phyloP scores from a whole-genome alignment of 176 grass and related monocot species.

The Zoysia japonica region DNA sequence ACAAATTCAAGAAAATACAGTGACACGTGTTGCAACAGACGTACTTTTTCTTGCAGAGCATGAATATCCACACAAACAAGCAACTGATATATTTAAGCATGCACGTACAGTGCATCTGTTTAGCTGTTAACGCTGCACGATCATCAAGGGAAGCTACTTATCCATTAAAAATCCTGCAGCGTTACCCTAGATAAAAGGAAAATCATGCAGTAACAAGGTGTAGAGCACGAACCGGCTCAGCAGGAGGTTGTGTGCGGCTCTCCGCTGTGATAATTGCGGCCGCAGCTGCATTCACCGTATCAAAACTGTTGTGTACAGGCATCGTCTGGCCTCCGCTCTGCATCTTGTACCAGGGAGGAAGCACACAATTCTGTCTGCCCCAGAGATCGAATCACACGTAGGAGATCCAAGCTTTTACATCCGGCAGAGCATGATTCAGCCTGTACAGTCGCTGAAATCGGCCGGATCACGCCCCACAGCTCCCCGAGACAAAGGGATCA shows the following conservation, averaged over 20 bases:
- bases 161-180: neutral
- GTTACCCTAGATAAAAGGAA: neutral
- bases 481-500: neutral
- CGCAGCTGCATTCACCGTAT: slow-evolving; percentile 85
- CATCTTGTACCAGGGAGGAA: slow-evolving; percentile 28
- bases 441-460: neutral
- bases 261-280: slow-evolving; percentile 68
- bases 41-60: neutral
- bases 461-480: neutral
- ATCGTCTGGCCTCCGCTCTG: slow-evolving; percentile 55
- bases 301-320: slow-evolving; percentile 66
- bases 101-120: neutral
- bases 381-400: neutral
- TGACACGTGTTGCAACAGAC: neutral
- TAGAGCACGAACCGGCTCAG: slow-evolving; percentile 57
- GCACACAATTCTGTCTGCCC: neutral
- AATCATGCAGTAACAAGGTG: neutral
- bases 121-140: neutral
- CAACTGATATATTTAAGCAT: too few species aligned
- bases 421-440: neutral
- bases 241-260: slow-evolving; percentile 61
- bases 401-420: slow-evolving; percentile 30
- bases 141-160: neutral
- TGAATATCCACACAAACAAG: too few species aligned
- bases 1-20: neutral